Evolutionary conservation across 441 rosid genomes (phyloP).

Genomic region (Gossypium trilobum): DNA sequence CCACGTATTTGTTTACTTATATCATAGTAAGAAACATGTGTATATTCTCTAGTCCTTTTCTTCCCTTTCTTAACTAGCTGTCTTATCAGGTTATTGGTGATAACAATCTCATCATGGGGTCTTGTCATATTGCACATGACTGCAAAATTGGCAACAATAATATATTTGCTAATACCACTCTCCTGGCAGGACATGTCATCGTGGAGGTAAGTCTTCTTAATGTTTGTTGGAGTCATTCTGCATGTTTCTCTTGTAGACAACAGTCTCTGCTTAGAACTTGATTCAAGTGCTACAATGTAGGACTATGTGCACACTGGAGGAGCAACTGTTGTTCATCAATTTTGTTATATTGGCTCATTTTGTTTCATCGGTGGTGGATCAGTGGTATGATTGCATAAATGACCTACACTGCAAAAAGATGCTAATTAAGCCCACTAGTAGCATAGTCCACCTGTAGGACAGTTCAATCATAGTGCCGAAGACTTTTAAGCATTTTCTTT

Average conservation of each 20-base stretch:
- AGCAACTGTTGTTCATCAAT: conserved; percentile 75
- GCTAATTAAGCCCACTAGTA: background rate
- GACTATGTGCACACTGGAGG: conserved; percentile 80
- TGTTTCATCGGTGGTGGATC: conserved; percentile 90
- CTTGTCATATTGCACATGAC: conserved; percentile 94
- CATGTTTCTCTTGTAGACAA: conserved; percentile 6
- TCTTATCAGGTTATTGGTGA: conserved; percentile 62
- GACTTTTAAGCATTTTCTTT: background rate
- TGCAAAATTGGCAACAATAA: conserved; percentile 76
- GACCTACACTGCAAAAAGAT: background rate
- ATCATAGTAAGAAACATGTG: background rate
- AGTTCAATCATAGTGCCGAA: background rate
- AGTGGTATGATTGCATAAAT: conserved; percentile 42
- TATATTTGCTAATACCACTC: conserved; percentile 80
- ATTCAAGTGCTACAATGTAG: conserved; percentile 38
- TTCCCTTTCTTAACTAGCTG: conserved; percentile 10
- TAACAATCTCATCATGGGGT: conserved; percentile 87
- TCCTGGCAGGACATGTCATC: conserved; percentile 84
- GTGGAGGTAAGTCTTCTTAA: conserved; percentile 53
- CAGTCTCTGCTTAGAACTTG: conserved; percentile 23
- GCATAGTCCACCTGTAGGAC: background rate
- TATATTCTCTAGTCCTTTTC: background rate
- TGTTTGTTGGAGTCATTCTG: background rate
- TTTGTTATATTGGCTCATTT: conserved; percentile 67
- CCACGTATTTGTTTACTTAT: background rate